These are phyloP conservation scores for Penicillium salamii DNA, from an alignment of 495 filamentous ascomycete species.

Conservation along the genomic window DNA sequence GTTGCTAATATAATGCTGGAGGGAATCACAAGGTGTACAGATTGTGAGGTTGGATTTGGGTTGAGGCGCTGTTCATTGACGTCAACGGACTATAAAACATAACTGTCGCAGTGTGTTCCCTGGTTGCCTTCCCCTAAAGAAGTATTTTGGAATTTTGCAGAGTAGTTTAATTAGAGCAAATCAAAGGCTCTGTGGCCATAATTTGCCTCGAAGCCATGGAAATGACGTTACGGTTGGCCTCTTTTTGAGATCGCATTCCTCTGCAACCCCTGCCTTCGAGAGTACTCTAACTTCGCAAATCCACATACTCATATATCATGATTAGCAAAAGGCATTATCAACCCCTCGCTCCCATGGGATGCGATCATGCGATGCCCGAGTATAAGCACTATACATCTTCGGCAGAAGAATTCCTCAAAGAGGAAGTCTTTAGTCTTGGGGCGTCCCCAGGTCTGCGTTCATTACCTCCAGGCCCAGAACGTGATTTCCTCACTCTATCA, in stretches of 20 bases:
- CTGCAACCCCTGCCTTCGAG: neutral
- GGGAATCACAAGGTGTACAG: too few relatives aligned
- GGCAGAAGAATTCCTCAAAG: slow-evolving; percentile 23
- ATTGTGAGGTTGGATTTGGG: neutral
- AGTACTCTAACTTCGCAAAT: neutral
- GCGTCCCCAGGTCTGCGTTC: slow-evolving; percentile 25
- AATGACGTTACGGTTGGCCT: slow-evolving; percentile 4
- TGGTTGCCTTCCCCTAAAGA: too few relatives aligned
- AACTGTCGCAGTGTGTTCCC: too few relatives aligned
- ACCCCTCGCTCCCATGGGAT: neutral
- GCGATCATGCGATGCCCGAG: neutral
- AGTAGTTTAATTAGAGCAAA: neutral
- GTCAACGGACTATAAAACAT: neutral
- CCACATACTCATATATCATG: neutral
- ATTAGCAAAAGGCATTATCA: neutral
- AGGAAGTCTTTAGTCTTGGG: slow-evolving; percentile 29
- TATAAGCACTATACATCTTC: slow-evolving; percentile 6
- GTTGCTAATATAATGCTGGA: too few relatives aligned
- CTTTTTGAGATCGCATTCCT: neutral
- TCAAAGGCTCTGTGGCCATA: neutral
- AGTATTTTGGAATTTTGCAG: too few relatives aligned
- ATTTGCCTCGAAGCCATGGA: neutral
- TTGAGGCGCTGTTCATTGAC: neutral
- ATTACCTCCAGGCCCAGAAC: slow-evolving; percentile 20
- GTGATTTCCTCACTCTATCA: slow-evolving; percentile 28